phyloP scores from a whole-genome alignment of 371 early-diverging fungal species.

The Apophysomyces sp. region DNA sequence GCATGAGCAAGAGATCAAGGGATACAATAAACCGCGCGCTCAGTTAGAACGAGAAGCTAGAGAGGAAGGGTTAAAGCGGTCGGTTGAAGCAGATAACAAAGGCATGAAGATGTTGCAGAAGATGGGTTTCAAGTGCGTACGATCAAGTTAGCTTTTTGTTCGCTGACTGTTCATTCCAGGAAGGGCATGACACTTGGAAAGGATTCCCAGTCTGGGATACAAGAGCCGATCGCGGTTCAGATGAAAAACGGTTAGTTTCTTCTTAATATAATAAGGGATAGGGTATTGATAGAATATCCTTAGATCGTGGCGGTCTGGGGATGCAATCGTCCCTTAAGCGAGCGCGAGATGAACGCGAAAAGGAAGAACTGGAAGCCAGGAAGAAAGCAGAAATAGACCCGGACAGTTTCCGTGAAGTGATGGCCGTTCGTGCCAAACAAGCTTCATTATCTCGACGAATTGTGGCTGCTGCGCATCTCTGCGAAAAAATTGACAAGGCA shows the following conservation, averaged over 20 bases:
- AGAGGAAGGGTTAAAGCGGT: constrained; percentile 48
- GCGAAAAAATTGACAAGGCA: constrained; percentile 45
- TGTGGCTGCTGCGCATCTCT: constrained; percentile 36
- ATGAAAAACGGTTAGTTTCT: constrained; percentile 31
- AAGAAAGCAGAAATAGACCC: constrained; percentile 31
- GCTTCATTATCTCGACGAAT: constrained; percentile 19
- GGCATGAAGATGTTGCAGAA: constrained; percentile 72
- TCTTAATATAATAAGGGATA: too few relatives aligned
- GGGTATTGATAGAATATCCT: neutral
- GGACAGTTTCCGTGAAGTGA: constrained; percentile 30
- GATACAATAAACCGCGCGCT: constrained; percentile 44
- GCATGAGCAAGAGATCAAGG: constrained; percentile 43
- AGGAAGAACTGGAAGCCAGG: constrained; percentile 24
- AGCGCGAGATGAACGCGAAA: constrained; percentile 39
- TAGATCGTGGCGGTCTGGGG: constrained; percentile 40
- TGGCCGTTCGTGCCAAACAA: constrained; percentile 36
- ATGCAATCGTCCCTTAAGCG: constrained; percentile 40
- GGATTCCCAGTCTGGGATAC: constrained; percentile 22
- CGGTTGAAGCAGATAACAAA: constrained; percentile 54
- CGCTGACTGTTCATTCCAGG: constrained; percentile 17
- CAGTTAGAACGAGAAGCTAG: constrained; percentile 53
- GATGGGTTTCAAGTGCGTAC: constrained; percentile 66
- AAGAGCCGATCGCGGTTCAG: constrained; percentile 49
- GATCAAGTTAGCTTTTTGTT: neutral
- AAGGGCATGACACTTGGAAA: constrained; percentile 47